Conservation (phyloP, 2,329 filamentous ascomycete species). For the Apiospora malaysiana region DNA sequence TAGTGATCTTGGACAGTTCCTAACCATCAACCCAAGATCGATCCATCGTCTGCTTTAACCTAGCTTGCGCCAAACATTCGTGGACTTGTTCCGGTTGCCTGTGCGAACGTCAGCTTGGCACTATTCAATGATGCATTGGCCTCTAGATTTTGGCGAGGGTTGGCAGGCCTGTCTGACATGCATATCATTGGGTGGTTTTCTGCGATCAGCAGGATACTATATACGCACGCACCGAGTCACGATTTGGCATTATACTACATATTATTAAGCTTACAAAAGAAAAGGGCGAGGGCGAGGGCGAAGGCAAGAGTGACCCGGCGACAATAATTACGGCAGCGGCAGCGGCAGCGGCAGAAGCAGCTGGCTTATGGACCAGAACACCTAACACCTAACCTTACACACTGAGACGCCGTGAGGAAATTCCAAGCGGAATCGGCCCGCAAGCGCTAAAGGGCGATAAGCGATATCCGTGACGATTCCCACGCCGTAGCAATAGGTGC, state of each 20-base stretch:
- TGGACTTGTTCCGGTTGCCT: background rate
- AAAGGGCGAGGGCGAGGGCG: background rate
- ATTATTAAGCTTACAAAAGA: background rate
- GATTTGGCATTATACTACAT: background rate
- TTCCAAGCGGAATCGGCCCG: slow-evolving; percentile 15
- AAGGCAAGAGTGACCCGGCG: background rate
- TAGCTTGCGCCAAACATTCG: background rate
- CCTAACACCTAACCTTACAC: background rate
- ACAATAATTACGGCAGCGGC: background rate
- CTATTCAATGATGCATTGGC: background rate
- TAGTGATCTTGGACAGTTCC: background rate
- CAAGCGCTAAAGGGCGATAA: slow-evolving; percentile 8
- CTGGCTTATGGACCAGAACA: background rate
- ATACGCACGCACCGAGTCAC: background rate
- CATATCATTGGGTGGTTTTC: background rate
- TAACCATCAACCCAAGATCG: background rate
- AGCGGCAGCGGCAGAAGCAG: background rate
- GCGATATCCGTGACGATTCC: slow-evolving; percentile 11
- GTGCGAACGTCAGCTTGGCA: slow-evolving; percentile 9
- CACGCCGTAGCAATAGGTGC: background rate
- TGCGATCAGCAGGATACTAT: background rate
- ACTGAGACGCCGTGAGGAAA: background rate
- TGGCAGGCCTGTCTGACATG: slow-evolving; percentile 7
- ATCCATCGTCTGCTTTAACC: background rate
- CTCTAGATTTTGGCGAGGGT: background rate